Conservation (phyloP, 2,329 filamentous ascomycete genomes). For the Trichoderma sp. region DNA sequence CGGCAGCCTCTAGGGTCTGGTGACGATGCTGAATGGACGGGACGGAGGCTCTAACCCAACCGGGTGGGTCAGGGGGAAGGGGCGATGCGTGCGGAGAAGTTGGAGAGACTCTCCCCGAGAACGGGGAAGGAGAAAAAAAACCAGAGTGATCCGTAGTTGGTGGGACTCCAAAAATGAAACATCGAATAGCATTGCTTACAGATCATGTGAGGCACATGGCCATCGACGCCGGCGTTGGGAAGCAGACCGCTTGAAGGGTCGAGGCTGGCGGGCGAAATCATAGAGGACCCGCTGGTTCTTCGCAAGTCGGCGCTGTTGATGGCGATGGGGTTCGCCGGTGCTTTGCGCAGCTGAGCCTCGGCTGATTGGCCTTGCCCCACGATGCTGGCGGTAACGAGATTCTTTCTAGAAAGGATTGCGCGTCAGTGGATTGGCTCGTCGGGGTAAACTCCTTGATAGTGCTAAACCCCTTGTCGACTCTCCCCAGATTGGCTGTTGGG, state of each 20-base stretch:
- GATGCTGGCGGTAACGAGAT: constrained; percentile 43
- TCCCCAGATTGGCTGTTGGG: neutral
- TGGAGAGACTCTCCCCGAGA: constrained; percentile 26
- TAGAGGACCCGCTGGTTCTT: constrained; percentile 40
- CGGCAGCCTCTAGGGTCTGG: neutral
- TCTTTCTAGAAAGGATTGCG: constrained; percentile 41
- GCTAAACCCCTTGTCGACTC: neutral
- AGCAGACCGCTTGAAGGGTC: constrained; percentile 25
- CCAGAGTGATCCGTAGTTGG: neutral
- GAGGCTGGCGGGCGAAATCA: constrained; percentile 37
- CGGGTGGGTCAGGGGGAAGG: constrained; percentile 11
- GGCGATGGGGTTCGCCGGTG: constrained; percentile 31
- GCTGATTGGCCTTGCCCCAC: constrained; percentile 39
- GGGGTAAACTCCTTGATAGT: neutral
- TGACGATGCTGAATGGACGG: constrained; percentile 13
- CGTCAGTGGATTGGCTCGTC: constrained; percentile 13
- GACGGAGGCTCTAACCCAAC: neutral
- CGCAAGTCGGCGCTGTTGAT: constrained; percentile 42
- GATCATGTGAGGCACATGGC: constrained; percentile 50
- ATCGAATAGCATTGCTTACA: constrained; percentile 42
- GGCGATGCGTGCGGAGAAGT: constrained; percentile 31
- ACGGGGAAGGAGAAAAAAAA: constrained; percentile 7
- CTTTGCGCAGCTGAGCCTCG: constrained; percentile 50
- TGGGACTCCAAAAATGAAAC: constrained; percentile 20
- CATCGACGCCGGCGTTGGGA: constrained; percentile 37